phyloP scores from a whole-genome alignment of 257 asterid species.

The Fraxinus quadrangulata region DNA sequence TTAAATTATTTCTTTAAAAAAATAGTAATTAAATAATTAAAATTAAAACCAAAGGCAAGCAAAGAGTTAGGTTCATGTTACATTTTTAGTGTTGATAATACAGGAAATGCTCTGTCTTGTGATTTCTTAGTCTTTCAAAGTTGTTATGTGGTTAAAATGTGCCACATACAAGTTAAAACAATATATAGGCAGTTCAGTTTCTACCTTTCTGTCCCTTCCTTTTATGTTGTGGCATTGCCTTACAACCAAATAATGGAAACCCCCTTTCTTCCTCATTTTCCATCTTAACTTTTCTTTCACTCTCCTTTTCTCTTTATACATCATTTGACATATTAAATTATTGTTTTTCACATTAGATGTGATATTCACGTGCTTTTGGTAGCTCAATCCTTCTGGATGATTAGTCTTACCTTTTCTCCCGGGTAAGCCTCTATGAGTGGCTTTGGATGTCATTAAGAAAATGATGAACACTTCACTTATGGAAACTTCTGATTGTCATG shows the following conservation, averaged over 20 bases:
- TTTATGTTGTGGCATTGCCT: neutral
- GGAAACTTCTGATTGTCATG: neutral
- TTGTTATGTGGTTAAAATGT: neutral
- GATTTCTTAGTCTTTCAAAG: neutral
- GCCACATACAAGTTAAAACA: neutral
- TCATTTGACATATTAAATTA: neutral
- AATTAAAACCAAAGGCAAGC: neutral
- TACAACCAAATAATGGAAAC: neutral
- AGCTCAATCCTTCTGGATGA: neutral
- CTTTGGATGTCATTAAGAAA: neutral
- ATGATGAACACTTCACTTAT: neutral
- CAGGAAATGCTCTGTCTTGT: neutral
- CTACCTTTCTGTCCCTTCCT: neutral
- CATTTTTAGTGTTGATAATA: neutral
- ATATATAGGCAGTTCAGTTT: neutral
- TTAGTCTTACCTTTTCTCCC: slow-evolving; percentile 7
- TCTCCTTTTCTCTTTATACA: neutral
- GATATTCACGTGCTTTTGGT: neutral
- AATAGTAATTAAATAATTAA: too few species aligned
- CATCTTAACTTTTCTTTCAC: neutral
- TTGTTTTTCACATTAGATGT: neutral
- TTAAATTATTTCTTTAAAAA: too few species aligned
- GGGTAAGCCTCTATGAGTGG: neutral
- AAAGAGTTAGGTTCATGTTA: neutral
- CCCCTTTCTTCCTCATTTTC: neutral